Conservation (phyloP, 306 rosid genomes). For the Myrica gale region DNA sequence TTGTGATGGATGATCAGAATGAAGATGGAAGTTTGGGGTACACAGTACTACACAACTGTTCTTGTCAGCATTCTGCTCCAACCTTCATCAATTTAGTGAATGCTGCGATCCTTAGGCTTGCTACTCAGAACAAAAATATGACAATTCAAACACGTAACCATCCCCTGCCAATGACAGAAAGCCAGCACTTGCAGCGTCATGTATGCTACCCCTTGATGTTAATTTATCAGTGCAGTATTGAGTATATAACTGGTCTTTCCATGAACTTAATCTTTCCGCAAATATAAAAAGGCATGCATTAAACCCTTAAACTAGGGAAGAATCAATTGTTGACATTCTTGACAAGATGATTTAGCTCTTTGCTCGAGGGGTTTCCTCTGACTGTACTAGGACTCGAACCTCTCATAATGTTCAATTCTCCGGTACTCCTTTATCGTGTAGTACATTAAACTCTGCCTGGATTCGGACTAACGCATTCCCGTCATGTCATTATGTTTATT, state of each 20-base stretch:
- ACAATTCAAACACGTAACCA: slow-evolving; percentile 88
- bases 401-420: neutral
- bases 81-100: slow-evolving; percentile 92
- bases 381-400: neutral
- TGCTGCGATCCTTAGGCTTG: slow-evolving; percentile 83
- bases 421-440: neutral
- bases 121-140: slow-evolving; percentile 54
- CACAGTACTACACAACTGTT: slow-evolving; percentile 83
- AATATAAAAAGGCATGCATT: neutral
- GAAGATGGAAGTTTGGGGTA: slow-evolving; percentile 88
- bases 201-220: slow-evolving; percentile 42
- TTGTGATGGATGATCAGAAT: slow-evolving; percentile 76
- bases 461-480: neutral
- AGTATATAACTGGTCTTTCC: neutral
- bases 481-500: neutral
- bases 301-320: neutral
- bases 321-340: neutral
- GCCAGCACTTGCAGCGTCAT: slow-evolving; percentile 88
- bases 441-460: neutral
- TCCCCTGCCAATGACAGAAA: slow-evolving; percentile 85
- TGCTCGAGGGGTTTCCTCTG: neutral
- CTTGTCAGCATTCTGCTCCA: slow-evolving; percentile 97
- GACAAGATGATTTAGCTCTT: neutral
- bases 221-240: slow-evolving; percentile 1
- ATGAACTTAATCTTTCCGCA: neutral